Conservation (phyloP, 306 rosid species). For the Casuarina cunninghamiana region DNA sequence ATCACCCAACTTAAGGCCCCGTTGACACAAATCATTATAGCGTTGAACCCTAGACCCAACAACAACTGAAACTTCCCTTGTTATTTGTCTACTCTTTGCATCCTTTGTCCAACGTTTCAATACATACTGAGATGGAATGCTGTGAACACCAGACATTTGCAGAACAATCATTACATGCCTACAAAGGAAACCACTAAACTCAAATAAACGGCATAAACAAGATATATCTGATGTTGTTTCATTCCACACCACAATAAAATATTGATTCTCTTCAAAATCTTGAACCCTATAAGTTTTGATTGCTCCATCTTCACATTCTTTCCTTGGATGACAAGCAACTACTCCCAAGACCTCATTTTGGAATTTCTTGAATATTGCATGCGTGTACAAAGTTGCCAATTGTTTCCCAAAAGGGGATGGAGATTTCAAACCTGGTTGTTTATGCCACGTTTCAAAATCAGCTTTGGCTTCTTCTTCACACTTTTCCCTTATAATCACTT, state of each 20-base stretch:
- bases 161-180: slow-evolving; percentile 52
- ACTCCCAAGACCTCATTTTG: slow-evolving; percentile 58
- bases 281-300: slow-evolving; percentile 34
- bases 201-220: slow-evolving; percentile 49
- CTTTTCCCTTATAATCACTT: slow-evolving; percentile 29
- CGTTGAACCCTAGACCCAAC: slow-evolving; percentile 32
- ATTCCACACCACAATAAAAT: slow-evolving; percentile 42
- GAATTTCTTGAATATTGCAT: slow-evolving; percentile 43
- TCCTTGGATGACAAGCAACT: slow-evolving; percentile 55
- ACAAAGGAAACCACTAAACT: slow-evolving; percentile 49
- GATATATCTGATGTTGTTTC: slow-evolving; percentile 43
- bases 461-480: slow-evolving; percentile 49
- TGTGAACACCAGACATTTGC: slow-evolving; percentile 47
- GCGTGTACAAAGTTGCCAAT: slow-evolving; percentile 38
- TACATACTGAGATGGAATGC: slow-evolving; percentile 46
- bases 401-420: slow-evolving; percentile 58
- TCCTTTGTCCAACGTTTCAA: slow-evolving; percentile 49
- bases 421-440: slow-evolving; percentile 43
- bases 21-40: slow-evolving; percentile 37
- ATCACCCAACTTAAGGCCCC: slow-evolving; percentile 44
- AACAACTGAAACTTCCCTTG: slow-evolving; percentile 13
- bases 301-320: slow-evolving; percentile 36
- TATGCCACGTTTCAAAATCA: slow-evolving; percentile 48
- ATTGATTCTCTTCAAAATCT: slow-evolving; percentile 45
- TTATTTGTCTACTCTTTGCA: slow-evolving; percentile 36